Conservation (phyloP, 2,329 filamentous ascomycete species). For the Pseudogymnoascus destructans region DNA sequence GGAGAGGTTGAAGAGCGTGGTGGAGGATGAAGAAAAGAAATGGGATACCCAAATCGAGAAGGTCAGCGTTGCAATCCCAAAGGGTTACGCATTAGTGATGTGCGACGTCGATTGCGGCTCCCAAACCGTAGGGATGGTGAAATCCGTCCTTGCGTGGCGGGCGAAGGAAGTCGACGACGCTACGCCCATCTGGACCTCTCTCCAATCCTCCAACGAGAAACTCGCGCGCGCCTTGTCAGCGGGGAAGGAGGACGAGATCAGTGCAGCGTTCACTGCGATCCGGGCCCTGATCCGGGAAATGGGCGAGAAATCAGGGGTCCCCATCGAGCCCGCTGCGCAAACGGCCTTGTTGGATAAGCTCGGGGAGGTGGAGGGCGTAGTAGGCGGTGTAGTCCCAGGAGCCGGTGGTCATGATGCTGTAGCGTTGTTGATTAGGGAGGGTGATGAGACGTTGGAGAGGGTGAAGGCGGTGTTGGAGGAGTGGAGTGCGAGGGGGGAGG, state of each 20-base stretch:
- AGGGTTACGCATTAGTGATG: slow-evolving; percentile 69
- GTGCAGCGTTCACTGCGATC: slow-evolving; percentile 35
- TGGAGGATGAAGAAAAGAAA: slow-evolving; percentile 41
- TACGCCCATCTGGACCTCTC: slow-evolving; percentile 54
- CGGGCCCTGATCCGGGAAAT: slow-evolving; percentile 60
- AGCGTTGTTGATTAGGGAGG: slow-evolving; percentile 64
- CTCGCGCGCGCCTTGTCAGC: slow-evolving; percentile 51
- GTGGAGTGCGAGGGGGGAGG: slow-evolving; percentile 50
- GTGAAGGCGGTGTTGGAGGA: slow-evolving; percentile 49
- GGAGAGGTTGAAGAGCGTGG: slow-evolving; percentile 46
- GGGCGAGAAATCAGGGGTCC: slow-evolving; percentile 60
- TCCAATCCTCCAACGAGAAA: slow-evolving; percentile 63
- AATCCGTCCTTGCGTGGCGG: slow-evolving; percentile 75
- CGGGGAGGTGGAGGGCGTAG: slow-evolving; percentile 57
- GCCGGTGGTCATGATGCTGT: slow-evolving; percentile 91
- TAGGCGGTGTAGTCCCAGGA: slow-evolving; percentile 85
- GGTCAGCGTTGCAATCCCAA: slow-evolving; percentile 56
- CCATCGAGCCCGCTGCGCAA: slow-evolving; percentile 80
- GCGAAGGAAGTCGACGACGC: slow-evolving; percentile 50
- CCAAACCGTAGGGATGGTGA: slow-evolving; percentile 91
- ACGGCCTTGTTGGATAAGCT: slow-evolving; percentile 72
- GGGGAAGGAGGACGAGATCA: slow-evolving; percentile 32
- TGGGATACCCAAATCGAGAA: slow-evolving; percentile 77
- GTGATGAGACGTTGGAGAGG: slow-evolving; percentile 44
- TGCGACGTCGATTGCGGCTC: slow-evolving; percentile 93